Base-by-base conservation (phyloP, 345 rosid genomes). In the Mangifera indica region DNA sequence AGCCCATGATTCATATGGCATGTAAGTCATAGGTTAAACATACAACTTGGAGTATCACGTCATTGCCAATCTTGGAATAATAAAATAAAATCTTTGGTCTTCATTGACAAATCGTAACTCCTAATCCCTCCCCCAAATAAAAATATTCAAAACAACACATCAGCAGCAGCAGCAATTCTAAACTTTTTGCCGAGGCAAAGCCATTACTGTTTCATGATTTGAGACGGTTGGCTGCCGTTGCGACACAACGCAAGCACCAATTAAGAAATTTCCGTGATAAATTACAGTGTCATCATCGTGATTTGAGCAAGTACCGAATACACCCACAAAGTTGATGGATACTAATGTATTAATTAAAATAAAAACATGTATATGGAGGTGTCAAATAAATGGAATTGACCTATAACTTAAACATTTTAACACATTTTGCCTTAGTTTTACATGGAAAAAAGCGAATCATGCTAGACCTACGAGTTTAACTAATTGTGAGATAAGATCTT, bases 171-270 rank as follows among this genome's bases (percentile, higher is more conserved):
- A 49, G 18, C 53, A 13, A 49, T 49, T 49, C 18, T 13, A 15
- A 49, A 49, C 53, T 13, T 49, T 49, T 49, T 49, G 53, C 53
- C 12, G 15, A 49, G 53, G 53, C 42, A 37, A 37, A 37, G 18
- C 40, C 34, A 69, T 21, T 18, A 44, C 25, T 83, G 87, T 82
- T 84, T 82, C 87, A 73, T 52, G 55, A 73, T 71, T 10, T 46
- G 84, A 80, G 32, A 81, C 89, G 74, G 86, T 74, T 79, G 82
- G 82, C 76, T 69, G 11, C 64, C 62, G 40, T 25, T 61, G 60
- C 17, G 73, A 76, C 75, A 81, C 40, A 62, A n/a, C 3, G 3
- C 32, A 29, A 4, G 24, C 68, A 29, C 22, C 37, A 25, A 69
- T 37, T 37, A 21, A 25, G 63, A 51, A 25, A 18, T 4, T 55